A percentile compares a stretch with the other conserved stretches of the same genome.
Evolutionary conservation across 257 asterid species (phyloP).

Genomic region (Cynanchum wilfordii): DNA sequence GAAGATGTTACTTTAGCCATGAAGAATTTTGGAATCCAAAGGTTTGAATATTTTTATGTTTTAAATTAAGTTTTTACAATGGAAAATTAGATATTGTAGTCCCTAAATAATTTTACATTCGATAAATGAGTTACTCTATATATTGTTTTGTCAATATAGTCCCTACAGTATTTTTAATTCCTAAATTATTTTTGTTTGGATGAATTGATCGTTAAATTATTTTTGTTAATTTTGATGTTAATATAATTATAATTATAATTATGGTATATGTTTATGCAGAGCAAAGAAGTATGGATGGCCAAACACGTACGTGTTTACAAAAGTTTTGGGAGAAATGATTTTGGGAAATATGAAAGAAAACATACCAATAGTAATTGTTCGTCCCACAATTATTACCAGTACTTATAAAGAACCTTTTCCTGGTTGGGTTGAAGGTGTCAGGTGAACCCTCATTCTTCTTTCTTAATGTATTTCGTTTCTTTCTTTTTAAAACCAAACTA

Average conservation of each 20-base stretch:
- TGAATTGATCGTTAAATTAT: too few relatives aligned
- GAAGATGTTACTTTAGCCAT: conserved; percentile 23
- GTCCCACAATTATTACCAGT: conserved; percentile 71
- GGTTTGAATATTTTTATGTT: conserved; percentile 17
- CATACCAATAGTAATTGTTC: conserved; percentile 50
- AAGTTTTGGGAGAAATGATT: conserved; percentile 85
- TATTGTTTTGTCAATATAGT: too few relatives aligned
- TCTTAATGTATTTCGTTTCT: too few relatives aligned
- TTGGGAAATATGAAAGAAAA: conserved; percentile 35
- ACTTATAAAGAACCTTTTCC: conserved; percentile 76
- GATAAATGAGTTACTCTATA: too few relatives aligned
- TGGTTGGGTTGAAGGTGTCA: conserved; percentile 87
- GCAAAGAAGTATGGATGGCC: conserved; percentile 85
- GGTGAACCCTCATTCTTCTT: conserved; percentile 26
- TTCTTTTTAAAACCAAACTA: too few relatives aligned
- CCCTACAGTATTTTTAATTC: too few relatives aligned
- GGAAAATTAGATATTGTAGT: too few relatives aligned
- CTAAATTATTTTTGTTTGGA: too few relatives aligned
- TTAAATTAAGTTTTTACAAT: too few relatives aligned
- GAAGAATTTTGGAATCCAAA: conserved; percentile 39
- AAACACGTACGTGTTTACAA: conserved; percentile 71
- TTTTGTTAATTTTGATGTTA: too few relatives aligned
- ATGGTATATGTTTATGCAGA: conserved; percentile 17
- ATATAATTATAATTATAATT: not conserved
- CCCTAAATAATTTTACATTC: too few relatives aligned